These are phyloP conservation scores for Termitomyces heimii DNA, from an alignment of 768 basidiomycete genomes.

Conservation along the genomic window DNA sequence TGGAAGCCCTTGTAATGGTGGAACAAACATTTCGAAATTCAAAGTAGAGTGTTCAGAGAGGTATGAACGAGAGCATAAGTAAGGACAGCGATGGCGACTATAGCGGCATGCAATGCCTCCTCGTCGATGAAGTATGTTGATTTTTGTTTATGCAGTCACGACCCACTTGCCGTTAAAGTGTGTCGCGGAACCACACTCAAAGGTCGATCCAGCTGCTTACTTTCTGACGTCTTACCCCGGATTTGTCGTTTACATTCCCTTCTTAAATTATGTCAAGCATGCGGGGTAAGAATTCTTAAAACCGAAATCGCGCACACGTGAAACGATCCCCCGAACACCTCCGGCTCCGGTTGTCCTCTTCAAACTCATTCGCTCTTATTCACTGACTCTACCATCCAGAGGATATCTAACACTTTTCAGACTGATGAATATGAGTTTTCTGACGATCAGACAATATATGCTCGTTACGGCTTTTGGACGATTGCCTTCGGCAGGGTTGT, in stretches of 20 bases:
- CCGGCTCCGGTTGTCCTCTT: constrained; percentile 9
- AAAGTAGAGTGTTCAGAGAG: not conserved
- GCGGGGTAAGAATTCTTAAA: constrained; percentile 2
- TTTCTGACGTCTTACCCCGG: constrained; percentile 1
- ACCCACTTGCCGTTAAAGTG: not conserved
- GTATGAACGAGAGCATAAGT: not conserved
- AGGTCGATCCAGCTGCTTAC: not conserved
- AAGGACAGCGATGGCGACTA: not conserved
- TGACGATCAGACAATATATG: not conserved
- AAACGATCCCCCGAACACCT: constrained; percentile 9
- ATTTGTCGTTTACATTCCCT: not conserved
- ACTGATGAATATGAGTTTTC: not conserved
- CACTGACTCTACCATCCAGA: not conserved
- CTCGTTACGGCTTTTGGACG: not conserved
- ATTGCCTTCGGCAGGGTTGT: not conserved
- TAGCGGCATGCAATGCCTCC: not conserved
- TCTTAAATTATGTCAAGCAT: not conserved
- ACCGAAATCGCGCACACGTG: constrained; percentile 3
- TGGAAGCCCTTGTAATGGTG: not conserved
- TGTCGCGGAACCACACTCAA: not conserved
- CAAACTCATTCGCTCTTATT: not conserved
- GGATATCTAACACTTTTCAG: not conserved
- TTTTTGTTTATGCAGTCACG: constrained; percentile 10
- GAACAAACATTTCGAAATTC: not conserved
- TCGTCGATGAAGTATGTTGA: constrained; percentile 10